Conservation (phyloP, 352 stramenopile species). For the Phytophthora sansomeana region DNA sequence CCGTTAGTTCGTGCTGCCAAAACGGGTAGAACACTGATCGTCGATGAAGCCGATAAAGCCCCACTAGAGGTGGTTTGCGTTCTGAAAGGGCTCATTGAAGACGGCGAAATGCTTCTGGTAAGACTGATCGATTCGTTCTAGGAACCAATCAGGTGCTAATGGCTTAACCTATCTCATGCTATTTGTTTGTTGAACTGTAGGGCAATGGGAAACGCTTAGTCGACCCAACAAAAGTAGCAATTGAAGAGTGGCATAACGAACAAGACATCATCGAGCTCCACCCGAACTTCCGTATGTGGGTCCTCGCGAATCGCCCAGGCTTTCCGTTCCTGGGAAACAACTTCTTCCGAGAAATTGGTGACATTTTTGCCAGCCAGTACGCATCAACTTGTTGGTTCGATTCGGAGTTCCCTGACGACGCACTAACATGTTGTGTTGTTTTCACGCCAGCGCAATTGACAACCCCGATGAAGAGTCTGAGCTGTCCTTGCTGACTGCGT, state of each 20-base stretch:
- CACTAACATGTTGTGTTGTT: slow-evolving; percentile 4
- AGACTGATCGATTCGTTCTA: neutral
- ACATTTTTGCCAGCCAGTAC: slow-evolving; percentile 94
- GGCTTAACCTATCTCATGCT: neutral
- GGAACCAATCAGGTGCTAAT: too few species aligned
- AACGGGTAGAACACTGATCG: slow-evolving; percentile 91
- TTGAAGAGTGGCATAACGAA: slow-evolving; percentile 71
- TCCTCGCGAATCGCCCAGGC: slow-evolving; percentile 95
- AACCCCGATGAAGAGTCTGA: slow-evolving; percentile 93
- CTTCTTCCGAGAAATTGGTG: slow-evolving; percentile 94
- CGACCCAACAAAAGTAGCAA: slow-evolving; percentile 68
- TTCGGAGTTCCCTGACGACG: neutral
- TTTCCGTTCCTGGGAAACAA: slow-evolving; percentile 98
- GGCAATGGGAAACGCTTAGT: slow-evolving; percentile 90
- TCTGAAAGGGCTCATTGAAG: slow-evolving; percentile 96
- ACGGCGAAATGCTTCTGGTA: slow-evolving; percentile 95
- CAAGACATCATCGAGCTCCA: slow-evolving; percentile 92
- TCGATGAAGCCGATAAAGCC: slow-evolving; percentile 98
- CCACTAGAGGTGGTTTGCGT: slow-evolving; percentile 95
- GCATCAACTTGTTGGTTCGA: slow-evolving; percentile 4
- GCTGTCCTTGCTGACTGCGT: slow-evolving; percentile 89
- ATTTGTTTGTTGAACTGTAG: slow-evolving; percentile 32
- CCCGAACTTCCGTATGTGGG: slow-evolving; percentile 94
- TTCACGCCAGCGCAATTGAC: slow-evolving; percentile 72
- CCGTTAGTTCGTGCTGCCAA: slow-evolving; percentile 94